phyloP scores from a whole-genome alignment of 2,329 filamentous ascomycete species.

The Catunica adiposa region DNA sequence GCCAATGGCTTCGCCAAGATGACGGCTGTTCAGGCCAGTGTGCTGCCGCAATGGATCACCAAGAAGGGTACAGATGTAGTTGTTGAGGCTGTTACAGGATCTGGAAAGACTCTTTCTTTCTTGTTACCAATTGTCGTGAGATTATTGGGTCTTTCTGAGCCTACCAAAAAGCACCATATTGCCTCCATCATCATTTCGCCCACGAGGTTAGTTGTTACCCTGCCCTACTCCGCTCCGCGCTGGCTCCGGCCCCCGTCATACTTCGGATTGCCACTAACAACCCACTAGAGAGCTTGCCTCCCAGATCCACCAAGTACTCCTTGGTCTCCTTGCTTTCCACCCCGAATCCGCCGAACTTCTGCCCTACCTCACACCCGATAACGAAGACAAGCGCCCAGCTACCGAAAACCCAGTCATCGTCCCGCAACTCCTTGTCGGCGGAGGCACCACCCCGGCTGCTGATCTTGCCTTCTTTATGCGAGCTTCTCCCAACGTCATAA shows the following conservation, averaged over 20 bases:
- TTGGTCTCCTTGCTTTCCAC: conserved; percentile 69
- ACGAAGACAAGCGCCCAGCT: conserved; percentile 39
- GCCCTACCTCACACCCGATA: conserved; percentile 31
- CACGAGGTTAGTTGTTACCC: conserved; percentile 24
- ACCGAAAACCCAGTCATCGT: conserved; percentile 41
- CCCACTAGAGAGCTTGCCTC: conserved; percentile 63
- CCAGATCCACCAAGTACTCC: conserved; percentile 73
- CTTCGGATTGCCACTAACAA: background rate
- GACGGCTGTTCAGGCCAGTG: conserved; percentile 89
- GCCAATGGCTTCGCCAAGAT: conserved; percentile 75
- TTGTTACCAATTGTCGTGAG: conserved; percentile 71
- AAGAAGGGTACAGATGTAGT: conserved; percentile 67
- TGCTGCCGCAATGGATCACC: conserved; percentile 72
- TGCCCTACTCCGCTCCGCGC: background rate
- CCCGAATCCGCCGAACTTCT: conserved; percentile 54
- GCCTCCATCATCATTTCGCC: conserved; percentile 85
- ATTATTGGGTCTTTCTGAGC: conserved; percentile 61
- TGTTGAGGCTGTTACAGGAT: conserved; percentile 82
- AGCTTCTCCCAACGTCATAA: conserved; percentile 70
- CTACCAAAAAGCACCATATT: conserved; percentile 77
- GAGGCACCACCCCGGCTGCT: conserved; percentile 60
- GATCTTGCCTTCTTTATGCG: conserved; percentile 75
- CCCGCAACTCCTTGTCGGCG: conserved; percentile 77
- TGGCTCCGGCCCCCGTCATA: background rate
- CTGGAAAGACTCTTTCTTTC: conserved; percentile 78